These are phyloP conservation scores for Phaffomyces thermotolerans DNA, from an alignment of 805 yeast species.

Conservation along the genomic window DNA sequence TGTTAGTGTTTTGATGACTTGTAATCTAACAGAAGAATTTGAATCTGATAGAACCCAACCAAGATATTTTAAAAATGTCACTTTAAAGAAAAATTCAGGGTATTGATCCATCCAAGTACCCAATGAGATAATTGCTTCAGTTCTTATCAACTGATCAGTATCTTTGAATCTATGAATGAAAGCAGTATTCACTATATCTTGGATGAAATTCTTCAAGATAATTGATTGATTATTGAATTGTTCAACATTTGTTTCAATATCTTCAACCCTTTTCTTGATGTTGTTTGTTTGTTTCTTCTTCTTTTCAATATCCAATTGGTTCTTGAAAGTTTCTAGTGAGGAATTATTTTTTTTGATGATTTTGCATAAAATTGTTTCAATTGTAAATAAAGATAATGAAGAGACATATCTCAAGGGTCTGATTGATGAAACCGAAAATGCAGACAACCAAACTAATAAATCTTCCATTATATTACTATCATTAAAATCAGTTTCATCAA, in stretches of 20 bases:
- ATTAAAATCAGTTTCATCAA: conserved; percentile 29
- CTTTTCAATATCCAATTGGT: conserved; percentile 29
- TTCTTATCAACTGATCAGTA: conserved; percentile 62
- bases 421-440: conserved; percentile 60
- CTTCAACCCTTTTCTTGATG: conserved; percentile 37
- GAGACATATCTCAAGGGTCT: conserved; percentile 68
- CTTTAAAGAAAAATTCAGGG: conserved; percentile 67
- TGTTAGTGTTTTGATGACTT: conserved; percentile 50
- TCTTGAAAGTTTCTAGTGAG: conserved; percentile 31
- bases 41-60: conserved; percentile 85
- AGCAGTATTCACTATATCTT: conserved; percentile 58
- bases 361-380: conserved; percentile 56
- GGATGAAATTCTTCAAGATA: conserved; percentile 49
- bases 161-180: conserved; percentile 79
- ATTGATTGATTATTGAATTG: conserved; percentile 41
- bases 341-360: conserved; percentile 31
- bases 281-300: conserved; percentile 28
- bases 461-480: conserved; percentile 39
- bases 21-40: conserved; percentile 50
- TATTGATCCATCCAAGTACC: conserved; percentile 65
- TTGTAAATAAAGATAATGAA: conserved; percentile 47
- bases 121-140: conserved; percentile 55
- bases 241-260: conserved; percentile 36
- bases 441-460: conserved; percentile 66
- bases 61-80: conserved; percentile 63